Evolutionary conservation across 2,329 filamentous ascomycete species (phyloP).

Genomic region (Fusarium foetens): DNA sequence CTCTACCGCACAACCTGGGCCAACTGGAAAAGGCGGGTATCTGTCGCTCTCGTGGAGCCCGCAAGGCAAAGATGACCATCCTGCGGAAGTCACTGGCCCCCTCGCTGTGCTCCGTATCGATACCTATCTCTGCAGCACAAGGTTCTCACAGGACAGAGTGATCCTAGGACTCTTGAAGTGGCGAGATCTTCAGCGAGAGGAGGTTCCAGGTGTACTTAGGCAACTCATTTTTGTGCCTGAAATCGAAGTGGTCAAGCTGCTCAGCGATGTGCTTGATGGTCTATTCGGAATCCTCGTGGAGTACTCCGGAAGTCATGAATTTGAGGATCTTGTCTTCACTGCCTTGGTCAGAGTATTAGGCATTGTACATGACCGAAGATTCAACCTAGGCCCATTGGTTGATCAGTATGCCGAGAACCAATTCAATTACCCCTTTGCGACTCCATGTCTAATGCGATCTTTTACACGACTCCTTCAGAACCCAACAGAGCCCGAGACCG

Average conservation of each 20-base stretch:
- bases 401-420: slow-evolving; percentile 89
- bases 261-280: slow-evolving; percentile 88
- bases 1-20: slow-evolving; percentile 70
- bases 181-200: slow-evolving; percentile 78
- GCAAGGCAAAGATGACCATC: slow-evolving; percentile 71
- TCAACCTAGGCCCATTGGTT: slow-evolving; percentile 89
- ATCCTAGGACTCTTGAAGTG: slow-evolving; percentile 87
- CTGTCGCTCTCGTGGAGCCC: slow-evolving; percentile 83
- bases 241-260: slow-evolving; percentile 95
- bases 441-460: slow-evolving; percentile 85
- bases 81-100: slow-evolving; percentile 80
- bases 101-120: slow-evolving; percentile 82
- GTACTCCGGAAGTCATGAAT: slow-evolving; percentile 89
- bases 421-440: slow-evolving; percentile 94
- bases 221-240: slow-evolving; percentile 94
- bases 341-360: slow-evolving; percentile 89
- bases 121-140: slow-evolving; percentile 93
- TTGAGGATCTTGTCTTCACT: slow-evolving; percentile 92
- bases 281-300: slow-evolving; percentile 93
- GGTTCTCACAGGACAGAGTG: slow-evolving; percentile 90
- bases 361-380: slow-evolving; percentile 93
- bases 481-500: slow-evolving; percentile 83
- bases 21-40: slow-evolving; percentile 83
- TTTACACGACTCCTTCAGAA: slow-evolving; percentile 86
- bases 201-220: slow-evolving; percentile 78